Evolutionary conservation across 164 flowering plant species (phyloP).

Genomic region (Santalum album): DNA sequence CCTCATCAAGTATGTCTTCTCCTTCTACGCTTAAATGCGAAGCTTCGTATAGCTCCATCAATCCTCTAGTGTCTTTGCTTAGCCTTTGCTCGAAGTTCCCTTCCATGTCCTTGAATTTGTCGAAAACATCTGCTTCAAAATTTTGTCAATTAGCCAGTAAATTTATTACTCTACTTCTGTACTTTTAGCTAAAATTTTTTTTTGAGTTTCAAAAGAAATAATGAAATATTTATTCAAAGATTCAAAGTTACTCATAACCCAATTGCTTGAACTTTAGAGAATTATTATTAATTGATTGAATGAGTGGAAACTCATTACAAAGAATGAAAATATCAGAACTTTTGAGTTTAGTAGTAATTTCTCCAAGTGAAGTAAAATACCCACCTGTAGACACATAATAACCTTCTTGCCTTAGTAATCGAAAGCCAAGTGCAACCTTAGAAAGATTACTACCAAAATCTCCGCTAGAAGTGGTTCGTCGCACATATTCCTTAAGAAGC

Average conservation of each 20-base stretch:
- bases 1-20: neutral
- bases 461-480: neutral
- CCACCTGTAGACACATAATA: neutral
- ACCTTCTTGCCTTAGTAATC: neutral
- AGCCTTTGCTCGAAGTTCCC: conserved; percentile 17
- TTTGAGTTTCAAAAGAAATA: too few relatives aligned
- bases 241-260: too few relatives aligned
- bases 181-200: neutral
- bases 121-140: conserved; percentile 21
- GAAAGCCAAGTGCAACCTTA: neutral
- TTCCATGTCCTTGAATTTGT: conserved; percentile 22
- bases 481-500: neutral
- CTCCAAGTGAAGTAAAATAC: neutral
- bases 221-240: too few relatives aligned
- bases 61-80: conserved; percentile 6
- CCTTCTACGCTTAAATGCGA: neutral
- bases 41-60: neutral
- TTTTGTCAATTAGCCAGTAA: neutral
- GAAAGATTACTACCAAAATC: neutral
- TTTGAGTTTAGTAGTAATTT: neutral
- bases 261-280: too few relatives aligned
- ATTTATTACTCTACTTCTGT: too few relatives aligned
- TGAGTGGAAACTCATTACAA: too few relatives aligned
- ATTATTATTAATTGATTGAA: too few relatives aligned
- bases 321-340: neutral